These are phyloP conservation scores for Chloranthus sessilifolius DNA, from an alignment of 164 flowering plant species.

Conservation along the genomic window DNA sequence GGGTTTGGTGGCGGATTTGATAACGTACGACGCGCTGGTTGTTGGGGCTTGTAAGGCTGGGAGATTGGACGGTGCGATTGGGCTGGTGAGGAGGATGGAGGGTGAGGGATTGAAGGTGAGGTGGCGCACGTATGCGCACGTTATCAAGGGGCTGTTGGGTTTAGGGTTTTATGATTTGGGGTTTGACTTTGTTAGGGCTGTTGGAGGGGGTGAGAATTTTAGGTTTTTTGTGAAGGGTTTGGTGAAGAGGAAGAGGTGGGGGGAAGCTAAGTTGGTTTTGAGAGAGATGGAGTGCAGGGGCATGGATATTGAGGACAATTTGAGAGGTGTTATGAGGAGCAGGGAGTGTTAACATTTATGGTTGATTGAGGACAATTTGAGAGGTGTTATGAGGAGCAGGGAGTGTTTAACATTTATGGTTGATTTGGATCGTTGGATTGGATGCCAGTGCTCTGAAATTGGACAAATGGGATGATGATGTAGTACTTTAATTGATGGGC, in stretches of 20 bases:
- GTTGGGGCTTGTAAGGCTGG: conserved; percentile 55
- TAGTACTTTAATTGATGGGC: no score
- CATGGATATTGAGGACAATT: conserved; percentile 28
- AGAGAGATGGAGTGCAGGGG: conserved; percentile 44
- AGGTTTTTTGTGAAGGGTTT: conserved; percentile 37
- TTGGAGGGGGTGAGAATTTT: conserved; percentile 33
- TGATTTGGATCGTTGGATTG: no score
- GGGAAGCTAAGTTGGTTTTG: conserved; percentile 40
- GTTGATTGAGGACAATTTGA: conserved; percentile 28
- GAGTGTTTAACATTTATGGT: no score
- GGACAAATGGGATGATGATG: no score
- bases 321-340: conserved; percentile 4
- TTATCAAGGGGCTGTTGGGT: conserved; percentile 37
- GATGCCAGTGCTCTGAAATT: no score
- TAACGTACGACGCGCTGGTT: conserved; percentile 63
- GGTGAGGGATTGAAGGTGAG: conserved; percentile 36
- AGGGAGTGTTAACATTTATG: no score
- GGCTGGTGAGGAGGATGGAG: conserved; percentile 48
- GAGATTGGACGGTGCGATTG: conserved; percentile 46
- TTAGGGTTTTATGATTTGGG: conserved; percentile 38
- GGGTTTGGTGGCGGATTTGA: conserved; percentile 35
- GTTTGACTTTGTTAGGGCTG: conserved; percentile 47
- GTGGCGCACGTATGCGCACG: conserved; percentile 37
- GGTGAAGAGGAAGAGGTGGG: conserved; percentile 24
- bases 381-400: no score